These are phyloP conservation scores for Hyphodiscus hymeniophilus DNA, from an alignment of 495 filamentous ascomycete species.

Conservation along the genomic window DNA sequence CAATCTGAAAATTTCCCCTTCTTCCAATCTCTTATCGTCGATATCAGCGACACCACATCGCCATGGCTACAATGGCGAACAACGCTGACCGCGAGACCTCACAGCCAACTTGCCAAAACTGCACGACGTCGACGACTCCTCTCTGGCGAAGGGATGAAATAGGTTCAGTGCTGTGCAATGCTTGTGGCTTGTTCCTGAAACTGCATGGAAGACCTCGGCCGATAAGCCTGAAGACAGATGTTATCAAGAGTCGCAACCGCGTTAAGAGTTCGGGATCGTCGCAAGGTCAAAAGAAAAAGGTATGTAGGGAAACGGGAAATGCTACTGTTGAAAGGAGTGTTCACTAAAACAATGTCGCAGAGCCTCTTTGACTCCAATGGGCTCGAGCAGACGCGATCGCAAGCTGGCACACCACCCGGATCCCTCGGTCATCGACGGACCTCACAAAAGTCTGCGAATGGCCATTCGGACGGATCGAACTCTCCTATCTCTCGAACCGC, in stretches of 20 bases:
- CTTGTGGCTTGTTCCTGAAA: slow-evolving; percentile 94
- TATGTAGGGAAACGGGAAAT: slow-evolving; percentile 28
- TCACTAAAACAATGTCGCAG: slow-evolving; percentile 22
- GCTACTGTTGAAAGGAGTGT: neutral
- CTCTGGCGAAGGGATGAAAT: slow-evolving; percentile 95
- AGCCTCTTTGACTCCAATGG: slow-evolving; percentile 50
- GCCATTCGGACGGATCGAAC: slow-evolving; percentile 68
- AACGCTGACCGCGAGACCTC: slow-evolving; percentile 43
- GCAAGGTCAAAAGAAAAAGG: slow-evolving; percentile 84
- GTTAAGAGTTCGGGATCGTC: slow-evolving; percentile 78
- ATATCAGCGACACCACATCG: slow-evolving; percentile 32
- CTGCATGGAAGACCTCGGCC: slow-evolving; percentile 88
- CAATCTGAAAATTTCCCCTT: slow-evolving; percentile 30
- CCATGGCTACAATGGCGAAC: slow-evolving; percentile 52
- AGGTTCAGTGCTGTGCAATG: slow-evolving; percentile 97
- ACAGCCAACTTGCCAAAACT: slow-evolving; percentile 98
- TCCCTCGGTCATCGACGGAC: slow-evolving; percentile 43
- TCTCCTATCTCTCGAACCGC: slow-evolving; percentile 83
- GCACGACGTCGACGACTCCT: slow-evolving; percentile 88
- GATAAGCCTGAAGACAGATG: slow-evolving; percentile 96
- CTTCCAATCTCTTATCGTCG: slow-evolving; percentile 43
- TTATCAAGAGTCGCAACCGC: slow-evolving; percentile 98
- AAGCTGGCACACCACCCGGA: slow-evolving; percentile 41
- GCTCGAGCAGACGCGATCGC: slow-evolving; percentile 46
- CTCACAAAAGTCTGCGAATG: slow-evolving; percentile 64